phyloP scores from a whole-genome alignment of 1,284 basidiomycete species.

The Bjerkandera adusta region DNA sequence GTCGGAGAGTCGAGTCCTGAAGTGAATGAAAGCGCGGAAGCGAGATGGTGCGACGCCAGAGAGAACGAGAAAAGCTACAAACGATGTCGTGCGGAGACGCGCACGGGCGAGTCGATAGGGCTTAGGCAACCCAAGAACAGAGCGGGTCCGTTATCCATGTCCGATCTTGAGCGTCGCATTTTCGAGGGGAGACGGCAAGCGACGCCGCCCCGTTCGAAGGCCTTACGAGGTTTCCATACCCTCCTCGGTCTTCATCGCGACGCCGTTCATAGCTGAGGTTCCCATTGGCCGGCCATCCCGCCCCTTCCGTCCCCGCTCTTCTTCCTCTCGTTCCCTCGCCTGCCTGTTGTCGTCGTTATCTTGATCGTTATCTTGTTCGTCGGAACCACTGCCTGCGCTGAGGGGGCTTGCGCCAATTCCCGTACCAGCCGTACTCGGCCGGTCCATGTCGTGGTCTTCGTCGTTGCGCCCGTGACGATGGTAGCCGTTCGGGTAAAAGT shows the following conservation, averaged over 20 bases:
- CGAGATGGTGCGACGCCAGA: constrained; percentile 1
- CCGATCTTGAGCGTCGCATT: too few species aligned
- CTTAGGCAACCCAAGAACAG: too few species aligned
- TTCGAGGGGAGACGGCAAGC: constrained; percentile 3
- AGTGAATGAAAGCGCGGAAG: background rate
- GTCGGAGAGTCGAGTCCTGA: too few species aligned
- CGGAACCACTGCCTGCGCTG: constrained; percentile 20
- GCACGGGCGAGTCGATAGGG: background rate
- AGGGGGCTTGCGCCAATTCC: constrained; percentile 21
- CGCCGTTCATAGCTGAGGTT: constrained; percentile 22
- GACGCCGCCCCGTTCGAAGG: background rate
- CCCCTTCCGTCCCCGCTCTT: constrained; percentile 27
- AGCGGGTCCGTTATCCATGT: too few species aligned
- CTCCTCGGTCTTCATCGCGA: constrained; percentile 29
- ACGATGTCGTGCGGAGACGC: background rate
- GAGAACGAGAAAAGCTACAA: background rate
- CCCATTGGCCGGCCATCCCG: constrained; percentile 29
- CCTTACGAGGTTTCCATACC: constrained; percentile 29
- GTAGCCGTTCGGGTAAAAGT: constrained; percentile 15
- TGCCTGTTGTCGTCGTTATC: constrained; percentile 13
- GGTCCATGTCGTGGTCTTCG: constrained; percentile 27
- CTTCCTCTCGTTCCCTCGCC: constrained; percentile 26
- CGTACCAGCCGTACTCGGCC: constrained; percentile 24
- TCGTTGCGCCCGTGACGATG: constrained; percentile 10
- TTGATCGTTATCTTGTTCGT: constrained; percentile 18